Conservation (phyloP, 2,329 filamentous ascomycete genomes). For the Chaetomiaceae sp. region DNA sequence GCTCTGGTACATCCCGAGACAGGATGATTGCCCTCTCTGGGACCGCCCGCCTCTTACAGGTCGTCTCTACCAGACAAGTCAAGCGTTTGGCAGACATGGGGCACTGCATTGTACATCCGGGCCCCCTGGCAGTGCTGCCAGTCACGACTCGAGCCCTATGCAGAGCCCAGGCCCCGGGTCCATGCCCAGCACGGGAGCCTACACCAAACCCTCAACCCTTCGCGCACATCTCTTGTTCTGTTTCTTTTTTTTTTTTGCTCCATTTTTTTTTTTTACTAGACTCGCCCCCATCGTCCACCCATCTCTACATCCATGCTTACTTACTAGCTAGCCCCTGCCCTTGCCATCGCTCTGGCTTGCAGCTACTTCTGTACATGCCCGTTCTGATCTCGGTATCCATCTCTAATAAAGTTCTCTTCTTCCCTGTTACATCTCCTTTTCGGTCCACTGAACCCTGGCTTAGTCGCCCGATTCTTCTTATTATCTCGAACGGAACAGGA, state of each 20-base stretch:
- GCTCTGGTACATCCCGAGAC: conserved; percentile 12
- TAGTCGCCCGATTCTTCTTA: conserved; percentile 21
- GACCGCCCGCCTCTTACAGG: conserved; percentile 13
- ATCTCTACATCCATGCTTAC: conserved; percentile 4
- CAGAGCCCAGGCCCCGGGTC: conserved; percentile 12
- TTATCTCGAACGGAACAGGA: conserved; percentile 14
- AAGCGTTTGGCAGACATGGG: conserved; percentile 24
- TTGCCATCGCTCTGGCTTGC: conserved; percentile 18
- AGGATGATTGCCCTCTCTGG: conserved; percentile 8
- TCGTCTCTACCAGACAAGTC: conserved; percentile 13
- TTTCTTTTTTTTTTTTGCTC: conserved; percentile 24
- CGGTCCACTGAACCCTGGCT: conserved; percentile 20
- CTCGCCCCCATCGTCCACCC: conserved; percentile 12
- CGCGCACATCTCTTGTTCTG: conserved; percentile 23
- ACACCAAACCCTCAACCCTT: conserved; percentile 22
- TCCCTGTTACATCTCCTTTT: conserved; percentile 15
- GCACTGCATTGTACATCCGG: conserved; percentile 4
- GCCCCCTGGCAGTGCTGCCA: conserved; percentile 21
- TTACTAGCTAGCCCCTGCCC: conserved; percentile 7
- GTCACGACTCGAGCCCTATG: conserved; percentile 18
- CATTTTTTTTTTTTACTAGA: conserved; percentile 19
- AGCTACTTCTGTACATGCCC: conserved; percentile 21
- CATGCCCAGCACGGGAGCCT: conserved; percentile 8
- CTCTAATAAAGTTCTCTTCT: conserved; percentile 20
- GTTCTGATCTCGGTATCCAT: conserved; percentile 20